phyloP scores from a whole-genome alignment of 768 basidiomycete genomes.

The Suillus sp. region DNA sequence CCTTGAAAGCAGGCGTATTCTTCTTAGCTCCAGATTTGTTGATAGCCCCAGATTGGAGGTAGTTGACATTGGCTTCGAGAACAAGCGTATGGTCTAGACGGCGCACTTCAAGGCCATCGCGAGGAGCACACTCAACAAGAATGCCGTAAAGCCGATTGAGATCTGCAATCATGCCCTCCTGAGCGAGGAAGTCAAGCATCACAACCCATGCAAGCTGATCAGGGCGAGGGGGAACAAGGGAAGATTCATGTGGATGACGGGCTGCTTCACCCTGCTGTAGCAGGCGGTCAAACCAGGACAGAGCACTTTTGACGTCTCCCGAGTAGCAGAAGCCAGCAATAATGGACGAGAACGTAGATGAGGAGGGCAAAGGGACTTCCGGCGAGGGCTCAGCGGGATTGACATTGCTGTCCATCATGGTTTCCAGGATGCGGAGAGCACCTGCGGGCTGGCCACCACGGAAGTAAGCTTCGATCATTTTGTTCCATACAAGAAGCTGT shows the following conservation, averaged over 20 bases:
- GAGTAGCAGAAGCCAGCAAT: slow-evolving; percentile 64
- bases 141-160: slow-evolving; percentile 56
- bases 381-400: slow-evolving; percentile 34
- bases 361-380: slow-evolving; percentile 57
- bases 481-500: slow-evolving; percentile 63
- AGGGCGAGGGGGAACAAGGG: slow-evolving; percentile 51
- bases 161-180: slow-evolving; percentile 46
- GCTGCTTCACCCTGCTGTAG: slow-evolving; percentile 43
- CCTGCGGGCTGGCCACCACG: slow-evolving; percentile 58
- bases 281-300: slow-evolving; percentile 73
- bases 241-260: slow-evolving; percentile 43
- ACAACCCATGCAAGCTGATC: slow-evolving; percentile 53
- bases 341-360: slow-evolving; percentile 64
- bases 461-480: slow-evolving; percentile 79
- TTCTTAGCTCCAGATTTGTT: slow-evolving; percentile 12
- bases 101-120: slow-evolving; percentile 39
- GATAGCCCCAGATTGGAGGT: slow-evolving; percentile 29
- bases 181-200: slow-evolving; percentile 61
- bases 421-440: slow-evolving; percentile 65
- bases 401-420: slow-evolving; percentile 60
- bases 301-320: slow-evolving; percentile 60
- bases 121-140: slow-evolving; percentile 37
- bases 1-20: slow-evolving; percentile 23
- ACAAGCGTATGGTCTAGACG: slow-evolving; percentile 44
- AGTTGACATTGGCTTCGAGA: slow-evolving; percentile 43